Base-by-base conservation (phyloP, 2,329 filamentous ascomycete genomes). In the Xylaria sp. region DNA sequence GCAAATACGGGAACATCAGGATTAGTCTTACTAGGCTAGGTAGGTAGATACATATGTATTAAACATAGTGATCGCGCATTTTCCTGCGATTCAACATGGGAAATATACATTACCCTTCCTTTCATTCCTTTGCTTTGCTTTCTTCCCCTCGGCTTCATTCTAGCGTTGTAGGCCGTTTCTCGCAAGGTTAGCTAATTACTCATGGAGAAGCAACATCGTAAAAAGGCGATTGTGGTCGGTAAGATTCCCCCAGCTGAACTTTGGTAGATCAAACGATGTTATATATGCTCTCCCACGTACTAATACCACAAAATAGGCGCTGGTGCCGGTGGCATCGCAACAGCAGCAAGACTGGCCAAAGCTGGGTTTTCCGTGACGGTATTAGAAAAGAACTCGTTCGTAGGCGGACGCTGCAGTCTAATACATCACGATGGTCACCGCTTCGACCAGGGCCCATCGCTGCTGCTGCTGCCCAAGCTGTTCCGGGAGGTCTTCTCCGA, bases 401-500 rank as follows among this genome's bases (percentile, higher is more conserved):
- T 89, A 0, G 92, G 92, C 55, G 92, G 92, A 3, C 84, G 92
- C 64, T 94, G 91, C 80, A 91, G 88, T 54, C 80, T 93, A 31
- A 85, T 93, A 46, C 82, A 87, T 62, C 82, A 87, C 67, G 81
- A 87, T 57, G 89, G 87, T 64, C 89, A 89, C 78, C 88, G 92
- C 66, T 94, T 94, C 81, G 92, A 94, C 76, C 91, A 93, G 82
- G 92, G 92, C 0, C 92, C 92, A 0, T 93, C 91, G 0, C 86
- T 94, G 3, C 86, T 94, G 20, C 84, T 94, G 0, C 87, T 94
- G 6, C 92, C 92, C 1, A 86, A 88, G 65, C 84, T 93, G 66
- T 94, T 94, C 82, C 84, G 85, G 34, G 88, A 92, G 80, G 88
- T 88, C 23, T 94, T 93, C 76, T 78, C 81, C 64, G 91, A 94